Conservation (phyloP, 2,329 filamentous ascomycete species). For the Pseudogymnoascus pannorum region DNA sequence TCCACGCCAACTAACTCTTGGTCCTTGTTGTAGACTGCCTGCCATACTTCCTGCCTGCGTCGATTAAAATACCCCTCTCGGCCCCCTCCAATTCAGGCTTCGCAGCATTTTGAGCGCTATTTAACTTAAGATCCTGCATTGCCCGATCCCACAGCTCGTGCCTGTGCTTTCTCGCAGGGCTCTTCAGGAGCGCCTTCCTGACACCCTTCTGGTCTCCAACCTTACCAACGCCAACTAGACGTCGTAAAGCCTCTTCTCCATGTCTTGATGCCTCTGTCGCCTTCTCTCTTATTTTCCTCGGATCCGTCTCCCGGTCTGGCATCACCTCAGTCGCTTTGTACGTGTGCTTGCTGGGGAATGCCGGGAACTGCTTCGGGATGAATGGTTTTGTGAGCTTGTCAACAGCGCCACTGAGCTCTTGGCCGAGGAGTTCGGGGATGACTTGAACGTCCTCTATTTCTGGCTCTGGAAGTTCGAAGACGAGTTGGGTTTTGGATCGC, state of each 20-base stretch:
- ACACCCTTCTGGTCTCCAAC: constrained; percentile 59
- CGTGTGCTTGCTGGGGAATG: constrained; percentile 58
- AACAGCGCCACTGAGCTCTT: constrained; percentile 49
- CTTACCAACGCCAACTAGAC: constrained; percentile 54
- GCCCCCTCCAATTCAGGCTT: constrained; percentile 34
- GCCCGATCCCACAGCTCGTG: constrained; percentile 54
- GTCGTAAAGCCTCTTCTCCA: constrained; percentile 53
- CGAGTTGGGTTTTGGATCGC: constrained; percentile 28
- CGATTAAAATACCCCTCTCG: constrained; percentile 60
- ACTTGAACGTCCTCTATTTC: constrained; percentile 37
- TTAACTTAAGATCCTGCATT: constrained; percentile 45
- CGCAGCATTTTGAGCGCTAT: constrained; percentile 23
- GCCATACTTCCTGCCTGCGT: constrained; percentile 45
- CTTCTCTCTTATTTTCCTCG: constrained; percentile 52
- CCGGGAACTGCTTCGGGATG: constrained; percentile 52
- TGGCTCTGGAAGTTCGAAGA: constrained; percentile 27
- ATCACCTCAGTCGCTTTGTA: constrained; percentile 51
- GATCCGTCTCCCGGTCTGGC: constrained; percentile 40
- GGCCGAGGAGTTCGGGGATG: constrained; percentile 33
- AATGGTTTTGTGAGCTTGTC: constrained; percentile 50
- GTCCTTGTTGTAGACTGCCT: constrained; percentile 34
- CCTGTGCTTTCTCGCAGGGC: constrained; percentile 45
- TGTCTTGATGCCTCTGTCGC: constrained; percentile 53
- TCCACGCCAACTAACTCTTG: constrained; percentile 15
- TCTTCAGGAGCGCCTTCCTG: constrained; percentile 43